phyloP scores from a whole-genome alignment of 441 rosid species.

The Theobroma grandiflorum region DNA sequence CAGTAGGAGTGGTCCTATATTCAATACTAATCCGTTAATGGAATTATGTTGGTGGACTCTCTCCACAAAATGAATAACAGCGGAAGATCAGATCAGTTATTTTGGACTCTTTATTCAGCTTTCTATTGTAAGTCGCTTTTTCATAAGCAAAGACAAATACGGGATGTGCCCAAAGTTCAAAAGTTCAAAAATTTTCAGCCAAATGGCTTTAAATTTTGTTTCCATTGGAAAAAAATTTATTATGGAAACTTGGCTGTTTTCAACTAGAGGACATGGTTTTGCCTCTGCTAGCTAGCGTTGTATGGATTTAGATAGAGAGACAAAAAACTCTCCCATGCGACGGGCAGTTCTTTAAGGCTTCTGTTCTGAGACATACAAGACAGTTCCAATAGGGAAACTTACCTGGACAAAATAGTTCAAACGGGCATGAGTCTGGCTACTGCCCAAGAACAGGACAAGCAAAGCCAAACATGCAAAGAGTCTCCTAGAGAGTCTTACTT shows the following conservation, averaged over 20 bases:
- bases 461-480: not conserved
- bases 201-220: constrained; percentile 9
- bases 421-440: not conserved
- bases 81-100: constrained; percentile 17
- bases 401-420: not conserved
- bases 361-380: not conserved
- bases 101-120: constrained; percentile 19
- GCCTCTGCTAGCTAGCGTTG: not conserved
- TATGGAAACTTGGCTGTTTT: not conserved
- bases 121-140: not conserved
- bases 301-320: constrained; percentile 2
- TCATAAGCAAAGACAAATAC: constrained; percentile 13
- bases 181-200: not conserved
- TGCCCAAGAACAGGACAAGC: not conserved
- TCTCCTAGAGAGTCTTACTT: not conserved
- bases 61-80: not conserved
- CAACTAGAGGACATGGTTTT: not conserved
- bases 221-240: not conserved
- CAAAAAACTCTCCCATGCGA: not conserved
- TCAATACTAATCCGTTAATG: not conserved
- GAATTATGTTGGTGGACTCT: not conserved
- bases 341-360: not conserved
- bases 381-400: not conserved
- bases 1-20: constrained; percentile 14
- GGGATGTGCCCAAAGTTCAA: constrained; percentile 13